Evolutionary conservation across 768 basidiomycete species (phyloP), one percentile per base, ranked within the genome.

Genomic region (Boletus sp.): DNA sequence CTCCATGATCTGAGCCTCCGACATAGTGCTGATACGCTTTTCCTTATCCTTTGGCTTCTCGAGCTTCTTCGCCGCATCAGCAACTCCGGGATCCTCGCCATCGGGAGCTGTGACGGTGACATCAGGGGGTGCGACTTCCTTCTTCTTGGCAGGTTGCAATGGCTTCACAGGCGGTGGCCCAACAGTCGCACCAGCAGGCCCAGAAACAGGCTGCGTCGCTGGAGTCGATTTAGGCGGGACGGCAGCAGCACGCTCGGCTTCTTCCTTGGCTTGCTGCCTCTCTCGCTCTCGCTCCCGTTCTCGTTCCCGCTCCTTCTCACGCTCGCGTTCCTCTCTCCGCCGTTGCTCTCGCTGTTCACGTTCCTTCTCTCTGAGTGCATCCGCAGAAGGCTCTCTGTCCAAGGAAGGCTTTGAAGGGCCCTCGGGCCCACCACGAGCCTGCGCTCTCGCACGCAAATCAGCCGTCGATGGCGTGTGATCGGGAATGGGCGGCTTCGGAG

Each of bases 1-100:
- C 71, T 95, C 92, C 95, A 98, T 97, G 65, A 98, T 95, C 77
- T 99, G 96, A 48, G 88, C 89, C 75, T 99, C 96, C 49, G 89
- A 90, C 92, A 99, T 92, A 39, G 94, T 91, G 61, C 92, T 94
- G 65, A 98, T 96, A 59, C 96, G 82, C 75, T 93, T 89, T 55
- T 78, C 85, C 71, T 89, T 89, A 59, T 80, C 79, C 50, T 77
- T 76, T 37, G 71, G 75, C 66, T 80, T 71, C 72, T 84, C 86
- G 69, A 89, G 82, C 58, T 89, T 77, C 36, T 88, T 81, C 1
- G 79, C 87, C 14, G 92, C 89, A 1, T 87, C 87, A 0, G 88
- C 87, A 1, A 86, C 84, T 17, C 72, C 77, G 3, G 76, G 71
- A 44, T 73, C 74, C 45, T 76, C 73, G 29, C 70, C 69, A 52